phyloP scores from a whole-genome alignment of 306 rosid genomes.

The Urtica urens region DNA sequence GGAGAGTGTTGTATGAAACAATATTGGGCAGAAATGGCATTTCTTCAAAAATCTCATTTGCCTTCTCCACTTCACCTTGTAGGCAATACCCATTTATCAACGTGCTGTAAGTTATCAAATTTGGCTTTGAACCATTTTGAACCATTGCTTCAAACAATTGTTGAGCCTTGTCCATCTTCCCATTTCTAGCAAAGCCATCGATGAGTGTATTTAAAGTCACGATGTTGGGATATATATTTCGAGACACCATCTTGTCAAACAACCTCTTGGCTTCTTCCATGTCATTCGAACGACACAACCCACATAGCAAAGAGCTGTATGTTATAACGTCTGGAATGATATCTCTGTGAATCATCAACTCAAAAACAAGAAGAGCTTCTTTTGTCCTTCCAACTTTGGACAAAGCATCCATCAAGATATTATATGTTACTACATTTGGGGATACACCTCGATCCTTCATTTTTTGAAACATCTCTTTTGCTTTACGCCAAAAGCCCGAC shows the following conservation, averaged over 20 bases:
- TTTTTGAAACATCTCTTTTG: neutral
- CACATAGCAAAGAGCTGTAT: neutral
- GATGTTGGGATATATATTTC: neutral
- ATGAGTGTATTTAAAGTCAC: neutral
- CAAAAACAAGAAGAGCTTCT: neutral
- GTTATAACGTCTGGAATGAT: neutral
- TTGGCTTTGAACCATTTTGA: neutral
- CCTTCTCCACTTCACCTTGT: conserved; percentile 25
- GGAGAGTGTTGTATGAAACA: conserved; percentile 17
- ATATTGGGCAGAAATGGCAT: conserved; percentile 26
- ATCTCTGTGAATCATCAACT: neutral
- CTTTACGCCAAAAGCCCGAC: neutral
- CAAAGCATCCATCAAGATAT: neutral
- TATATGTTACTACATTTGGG: neutral
- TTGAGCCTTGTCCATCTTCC: conserved; percentile 4
- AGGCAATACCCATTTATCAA: conserved; percentile 26
- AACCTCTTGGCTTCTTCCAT: neutral
- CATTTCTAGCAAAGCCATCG: neutral
- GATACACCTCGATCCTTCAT: neutral
- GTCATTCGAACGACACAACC: neutral
- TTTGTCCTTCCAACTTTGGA: conserved; percentile 1
- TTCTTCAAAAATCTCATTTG: conserved; percentile 14
- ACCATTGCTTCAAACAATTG: neutral
- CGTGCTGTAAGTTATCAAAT: neutral
- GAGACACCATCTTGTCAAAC: neutral